Evolutionary conservation across 352 stramenopile genomes (phyloP).

Genomic region (Phytophthora lateralis): DNA sequence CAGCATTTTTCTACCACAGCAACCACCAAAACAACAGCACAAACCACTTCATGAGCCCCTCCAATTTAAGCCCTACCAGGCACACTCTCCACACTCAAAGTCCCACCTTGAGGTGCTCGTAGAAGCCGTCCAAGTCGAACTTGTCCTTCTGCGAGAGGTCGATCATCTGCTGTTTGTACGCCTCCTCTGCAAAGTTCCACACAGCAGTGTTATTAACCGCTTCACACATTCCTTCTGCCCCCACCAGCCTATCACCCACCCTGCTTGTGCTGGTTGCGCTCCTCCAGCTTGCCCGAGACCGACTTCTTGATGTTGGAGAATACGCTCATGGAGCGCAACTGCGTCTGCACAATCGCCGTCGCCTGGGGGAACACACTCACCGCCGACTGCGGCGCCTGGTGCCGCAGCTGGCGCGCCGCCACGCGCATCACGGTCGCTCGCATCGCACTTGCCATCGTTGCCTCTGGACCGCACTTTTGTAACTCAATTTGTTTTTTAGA

Average conservation of each 20-base stretch:
- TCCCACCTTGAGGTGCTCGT: conserved; percentile 71
- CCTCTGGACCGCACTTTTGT: conserved; percentile 21
- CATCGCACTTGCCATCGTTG: conserved; percentile 50
- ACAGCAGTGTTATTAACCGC: neutral
- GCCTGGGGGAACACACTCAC: neutral
- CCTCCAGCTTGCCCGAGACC: conserved; percentile 77
- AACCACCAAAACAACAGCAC: conserved; percentile 4
- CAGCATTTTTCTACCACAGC: conserved; percentile 74
- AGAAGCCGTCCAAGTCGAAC: conserved; percentile 78
- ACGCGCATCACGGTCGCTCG: conserved; percentile 42
- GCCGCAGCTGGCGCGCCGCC: conserved; percentile 35
- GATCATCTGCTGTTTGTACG: conserved; percentile 80
- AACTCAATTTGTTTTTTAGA: neutral
- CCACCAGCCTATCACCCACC: conserved; percentile 29
- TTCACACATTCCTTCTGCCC: neutral
- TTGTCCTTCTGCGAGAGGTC: conserved; percentile 67
- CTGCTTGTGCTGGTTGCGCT: conserved; percentile 83
- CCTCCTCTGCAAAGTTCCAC: conserved; percentile 46
- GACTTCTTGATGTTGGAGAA: conserved; percentile 78
- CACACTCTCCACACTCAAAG: neutral
- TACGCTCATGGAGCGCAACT: conserved; percentile 65
- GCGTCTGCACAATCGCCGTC: conserved; percentile 40
- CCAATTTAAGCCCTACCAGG: neutral
- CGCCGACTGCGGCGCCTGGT: conserved; percentile 6
- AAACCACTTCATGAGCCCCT: neutral